Evolutionary conservation across 257 asterid species (phyloP), one percentile per base, ranked within the genome.

Genomic region (Solanum dulcamara): DNA sequence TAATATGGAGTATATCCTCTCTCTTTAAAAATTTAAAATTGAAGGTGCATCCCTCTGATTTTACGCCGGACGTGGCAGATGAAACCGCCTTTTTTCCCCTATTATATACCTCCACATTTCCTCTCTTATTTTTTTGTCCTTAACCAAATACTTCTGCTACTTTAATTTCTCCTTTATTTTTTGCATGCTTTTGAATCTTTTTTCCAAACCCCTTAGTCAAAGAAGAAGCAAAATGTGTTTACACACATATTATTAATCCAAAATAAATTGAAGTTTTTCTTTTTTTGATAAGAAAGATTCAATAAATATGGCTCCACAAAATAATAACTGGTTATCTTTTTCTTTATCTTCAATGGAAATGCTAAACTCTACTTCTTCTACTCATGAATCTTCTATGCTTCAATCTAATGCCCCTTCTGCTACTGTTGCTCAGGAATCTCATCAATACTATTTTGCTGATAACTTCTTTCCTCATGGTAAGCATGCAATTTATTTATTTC

Each of bases 271-370:
- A 15, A 2, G 42, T 46, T 15, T 28, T 75, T 46, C 4, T 18
- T 10, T 4, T 6, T 42, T 28, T 9, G 20, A 15, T 2, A 51
- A 4, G 1, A n/a, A n/a, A 40, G 46, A 57, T 18, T 17, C 59
- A 40, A 82, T 44, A 35, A 48, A 32, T n/a, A 96, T 96, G 99
- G 97, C 97, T 30, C 94, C 92, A 12, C 98, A 90, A 62, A 90
- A 91, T 84, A 77, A 48, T 28, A 92, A 92, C 85, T 94, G 99
- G 99, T 94, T 96, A 14, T 93, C 98, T 0, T 96, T 94, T 88
- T 94, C 99, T 0, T 86, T 96, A 3, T 96, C 99, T 5, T 91
- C 99, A 7, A 89, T 91, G 94, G 98, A 91, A 85, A 93, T 96
- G 97, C 88, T 92, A 62, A 86, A 86, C 86, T 67, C 93, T 33